Base-by-base conservation (phyloP, 495 filamentous ascomycete genomes). In the Astrothelium subdiscretum region DNA sequence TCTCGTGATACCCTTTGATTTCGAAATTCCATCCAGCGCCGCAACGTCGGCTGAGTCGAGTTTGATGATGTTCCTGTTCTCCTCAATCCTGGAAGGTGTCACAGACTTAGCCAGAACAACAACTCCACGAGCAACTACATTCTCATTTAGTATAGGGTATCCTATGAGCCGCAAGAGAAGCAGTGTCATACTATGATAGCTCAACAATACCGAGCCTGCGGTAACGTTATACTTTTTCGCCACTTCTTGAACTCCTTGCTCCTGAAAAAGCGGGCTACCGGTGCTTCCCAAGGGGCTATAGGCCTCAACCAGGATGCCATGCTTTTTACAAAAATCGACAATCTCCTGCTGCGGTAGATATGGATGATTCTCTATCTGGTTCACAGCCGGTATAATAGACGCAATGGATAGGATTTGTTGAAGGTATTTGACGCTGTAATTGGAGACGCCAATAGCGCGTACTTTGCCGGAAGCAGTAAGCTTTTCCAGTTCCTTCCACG, bases 301-400 rank as follows among this genome's bases (percentile, higher is more conserved):
- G 10, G 67, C 67, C 48, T 67, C 59, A 18, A 69, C 57, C 24
- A 64, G 58, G 32, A 69, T 69, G 13, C 62, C 67, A 48, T 69
- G 63, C 40, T 35, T 42, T 26, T 54, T 60, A 57, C 67, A 69
- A 29, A 69, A 65, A 70, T 91, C 87, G 38, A 90, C 85, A 67
- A 91, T 87, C 68, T 94, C 89, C 73, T 91, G 86, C 77, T 94
- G 89, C 0, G 90, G 89, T n/a, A 94, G 81, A 4, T 78, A 80
- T 15, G 87, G 87, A 77, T 92, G 88, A 76, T 92, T 91, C 77
- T 96, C 91, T 70, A 95, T 66, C 82, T 95, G 90, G 77, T 95
- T 94, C 64, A 85, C 87, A n/a, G 90, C 89, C 12, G 91, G 91
- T 0, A 86, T 71, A 43, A 92, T 75, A 32, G 74, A 80, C 58